Evolutionary conservation across 495 filamentous ascomycete species (phyloP), one percentile per base, ranked within the genome.

Genomic region (Annulohypoxylon bovei): DNA sequence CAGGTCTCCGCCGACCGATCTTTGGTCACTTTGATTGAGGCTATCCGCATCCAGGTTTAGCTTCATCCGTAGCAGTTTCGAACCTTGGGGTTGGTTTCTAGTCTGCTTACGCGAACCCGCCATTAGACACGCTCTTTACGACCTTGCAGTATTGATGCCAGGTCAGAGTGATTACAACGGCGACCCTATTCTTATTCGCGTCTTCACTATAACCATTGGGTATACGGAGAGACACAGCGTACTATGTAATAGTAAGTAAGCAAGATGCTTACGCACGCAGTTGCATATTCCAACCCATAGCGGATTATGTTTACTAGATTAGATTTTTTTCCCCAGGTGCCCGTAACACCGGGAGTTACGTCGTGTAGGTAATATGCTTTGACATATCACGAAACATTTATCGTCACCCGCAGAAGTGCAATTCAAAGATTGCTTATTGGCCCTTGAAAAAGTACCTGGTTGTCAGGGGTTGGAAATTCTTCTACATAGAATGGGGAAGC

Each of bases 21-120:
- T 53, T 25, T 16, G 8, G 16, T 18, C 28, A 55, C 47, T 53
- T 61, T 63, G 64, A 40, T 49, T 40, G 58, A 67, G 53, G 63
- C 69, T 67, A 71, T 71, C 37, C 68, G 57, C 35, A 66, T 62
- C 25, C 6, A 27, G 44, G 69, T 35, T 37, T 67, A 67, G 69
- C 35, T 58, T 46, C 47, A 53, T 20, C 35, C 11, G 28, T 67
- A 46, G 58, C 54, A 59, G 63, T 63, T 71, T 71, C 63, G 59
- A 64, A 59, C 42, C 27, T 33, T 59, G 58, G 46, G 46, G 33
- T 25, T 25, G 25, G 58, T 39, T 64, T 28, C 27, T 58, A n/a
- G 22, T 27, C 60, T 28, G 42, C 63, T 59, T 58, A 62, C 16
- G 28, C 49, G 37, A 53, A 60, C 64, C 35, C 30, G 37, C 22